A percentile compares a stretch with the other conserved stretches of the same genome.
These are phyloP conservation scores for Fistulinella prunicolor DNA, from an alignment of 768 basidiomycete species.

Conservation along the genomic window DNA sequence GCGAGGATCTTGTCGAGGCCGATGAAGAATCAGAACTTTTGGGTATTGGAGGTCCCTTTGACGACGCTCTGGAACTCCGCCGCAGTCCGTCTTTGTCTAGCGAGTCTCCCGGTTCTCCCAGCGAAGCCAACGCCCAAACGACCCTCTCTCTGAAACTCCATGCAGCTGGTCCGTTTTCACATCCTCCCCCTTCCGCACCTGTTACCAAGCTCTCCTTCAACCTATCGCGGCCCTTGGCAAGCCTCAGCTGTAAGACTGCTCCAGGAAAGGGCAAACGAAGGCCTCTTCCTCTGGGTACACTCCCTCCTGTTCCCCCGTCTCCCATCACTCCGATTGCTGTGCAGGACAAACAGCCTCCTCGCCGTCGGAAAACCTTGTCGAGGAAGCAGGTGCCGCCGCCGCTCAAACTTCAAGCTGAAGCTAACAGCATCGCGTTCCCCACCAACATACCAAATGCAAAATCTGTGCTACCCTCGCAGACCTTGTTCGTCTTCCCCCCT, in stretches of 20 bases:
- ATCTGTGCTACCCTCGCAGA: constrained; percentile 65
- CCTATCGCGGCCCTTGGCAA: constrained; percentile 42
- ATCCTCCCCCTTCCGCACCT: constrained; percentile 49
- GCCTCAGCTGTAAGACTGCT: constrained; percentile 47
- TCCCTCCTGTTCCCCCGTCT: constrained; percentile 73
- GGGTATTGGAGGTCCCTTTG: constrained; percentile 65
- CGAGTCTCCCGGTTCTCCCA: constrained; percentile 35
- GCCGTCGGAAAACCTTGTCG: constrained; percentile 48
- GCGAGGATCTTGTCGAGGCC: constrained; percentile 79
- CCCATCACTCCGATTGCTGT: constrained; percentile 54
- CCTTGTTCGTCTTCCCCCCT: constrained; percentile 83
- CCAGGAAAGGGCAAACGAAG: constrained; percentile 56
- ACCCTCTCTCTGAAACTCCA: constrained; percentile 21
- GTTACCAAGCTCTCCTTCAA: constrained; percentile 58
- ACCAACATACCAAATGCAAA: constrained; percentile 20
- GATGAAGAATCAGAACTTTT: constrained; percentile 75
- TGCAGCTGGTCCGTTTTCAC: constrained; percentile 5
- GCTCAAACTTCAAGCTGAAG: constrained; percentile 43
- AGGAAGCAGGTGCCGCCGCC: constrained; percentile 56
- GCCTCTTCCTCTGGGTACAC: constrained; percentile 55
- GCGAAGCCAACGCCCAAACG: constrained; percentile 26
- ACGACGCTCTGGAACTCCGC: constrained; percentile 34
- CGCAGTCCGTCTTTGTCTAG: constrained; percentile 36
- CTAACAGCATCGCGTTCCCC: constrained; percentile 28
- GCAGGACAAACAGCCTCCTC: constrained; percentile 32